These are phyloP conservation scores for Chlorophyllum brunneum DNA, from an alignment of 768 basidiomycete genomes.

Conservation along the genomic window DNA sequence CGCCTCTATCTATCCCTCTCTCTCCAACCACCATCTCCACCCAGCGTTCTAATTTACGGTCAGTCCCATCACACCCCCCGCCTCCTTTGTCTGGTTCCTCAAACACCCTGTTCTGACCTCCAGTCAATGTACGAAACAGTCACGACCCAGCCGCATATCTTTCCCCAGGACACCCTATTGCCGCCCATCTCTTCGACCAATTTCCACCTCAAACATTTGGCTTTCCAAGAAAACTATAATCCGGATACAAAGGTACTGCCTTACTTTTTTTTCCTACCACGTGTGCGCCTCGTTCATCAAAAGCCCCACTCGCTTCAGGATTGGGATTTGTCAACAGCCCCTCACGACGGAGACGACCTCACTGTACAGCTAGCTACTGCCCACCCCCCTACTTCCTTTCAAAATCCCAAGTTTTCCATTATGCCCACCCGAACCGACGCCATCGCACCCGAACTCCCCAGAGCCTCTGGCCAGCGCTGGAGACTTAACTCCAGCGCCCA, in stretches of 20 bases:
- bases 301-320: slow-evolving; percentile 29
- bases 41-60: slow-evolving; percentile 41
- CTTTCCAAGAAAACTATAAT: neutral
- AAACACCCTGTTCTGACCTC: slow-evolving; percentile 25
- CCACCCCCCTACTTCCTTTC: slow-evolving; percentile 23
- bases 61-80: slow-evolving; percentile 21
- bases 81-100: slow-evolving; percentile 22
- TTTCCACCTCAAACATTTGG: slow-evolving; percentile 7
- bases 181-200: slow-evolving; percentile 4
- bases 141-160: slow-evolving; percentile 30
- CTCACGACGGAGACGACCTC: slow-evolving; percentile 26
- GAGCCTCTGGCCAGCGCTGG: slow-evolving; percentile 51
- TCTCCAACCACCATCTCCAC: slow-evolving; percentile 22
- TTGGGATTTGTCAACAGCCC: slow-evolving; percentile 39
- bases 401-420: slow-evolving; percentile 8
- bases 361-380: slow-evolving; percentile 30
- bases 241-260: slow-evolving; percentile 8
- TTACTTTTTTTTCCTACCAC: slow-evolving; percentile 5
- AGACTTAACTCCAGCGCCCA: slow-evolving; percentile 61
- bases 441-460: slow-evolving; percentile 35
- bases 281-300: slow-evolving; percentile 15
- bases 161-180: slow-evolving; percentile 19
- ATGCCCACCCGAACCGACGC: slow-evolving; percentile 50
- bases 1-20: slow-evolving; percentile 25
- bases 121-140: slow-evolving; percentile 72